phyloP scores from a whole-genome alignment of 345 rosid species.

The Citrus cavaleriei region DNA sequence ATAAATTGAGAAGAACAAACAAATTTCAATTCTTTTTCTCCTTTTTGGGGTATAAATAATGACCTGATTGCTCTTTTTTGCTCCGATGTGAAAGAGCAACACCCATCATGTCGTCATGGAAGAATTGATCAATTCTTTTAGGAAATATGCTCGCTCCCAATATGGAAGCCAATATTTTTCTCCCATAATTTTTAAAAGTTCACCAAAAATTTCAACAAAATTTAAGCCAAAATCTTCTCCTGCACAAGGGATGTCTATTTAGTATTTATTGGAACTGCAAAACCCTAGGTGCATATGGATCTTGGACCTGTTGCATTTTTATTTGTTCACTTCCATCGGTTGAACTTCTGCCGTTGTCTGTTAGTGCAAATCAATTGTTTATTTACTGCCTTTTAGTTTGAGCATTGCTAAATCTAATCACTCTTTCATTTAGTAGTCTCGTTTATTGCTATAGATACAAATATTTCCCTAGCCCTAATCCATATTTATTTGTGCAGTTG shows the following conservation, averaged over 20 bases:
- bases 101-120: neutral
- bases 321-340: neutral
- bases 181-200: neutral
- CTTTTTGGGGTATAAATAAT: neutral
- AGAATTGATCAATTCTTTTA: neutral
- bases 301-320: neutral
- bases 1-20: neutral
- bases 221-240: neutral
- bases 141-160: neutral
- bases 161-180: neutral
- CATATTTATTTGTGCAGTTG: conserved; percentile 50
- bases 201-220: neutral
- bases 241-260: neutral
- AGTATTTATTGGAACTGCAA: neutral
- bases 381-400: neutral
- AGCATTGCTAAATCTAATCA: neutral
- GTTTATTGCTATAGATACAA: neutral
- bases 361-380: neutral
- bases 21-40: neutral
- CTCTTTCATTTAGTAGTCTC: neutral
- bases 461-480: neutral
- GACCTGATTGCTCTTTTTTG: neutral
- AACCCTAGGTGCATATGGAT: neutral
- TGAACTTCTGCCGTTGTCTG: neutral
- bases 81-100: neutral